These are phyloP conservation scores for Grosmannia clavigera DNA, from an alignment of 2,329 filamentous ascomycete genomes.

Conservation along the genomic window DNA sequence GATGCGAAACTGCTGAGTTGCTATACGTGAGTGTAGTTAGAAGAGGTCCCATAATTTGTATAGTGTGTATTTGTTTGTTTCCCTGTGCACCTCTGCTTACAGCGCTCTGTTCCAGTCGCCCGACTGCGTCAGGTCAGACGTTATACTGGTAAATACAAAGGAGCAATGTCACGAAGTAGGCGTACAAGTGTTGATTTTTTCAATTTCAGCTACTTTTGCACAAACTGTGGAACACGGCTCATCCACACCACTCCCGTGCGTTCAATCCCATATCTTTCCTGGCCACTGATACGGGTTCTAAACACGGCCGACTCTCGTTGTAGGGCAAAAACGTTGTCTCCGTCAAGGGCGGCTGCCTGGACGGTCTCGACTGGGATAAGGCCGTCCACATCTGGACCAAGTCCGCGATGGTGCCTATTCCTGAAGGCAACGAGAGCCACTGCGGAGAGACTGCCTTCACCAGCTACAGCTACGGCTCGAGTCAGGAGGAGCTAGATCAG, in stretches of 20 bases:
- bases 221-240: constrained; percentile 50
- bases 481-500: constrained; percentile 36
- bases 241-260: constrained; percentile 46
- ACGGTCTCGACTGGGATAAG: constrained; percentile 45
- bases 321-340: constrained; percentile 47
- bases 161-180: background rate
- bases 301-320: background rate
- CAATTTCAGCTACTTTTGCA: constrained; percentile 48
- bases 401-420: constrained; percentile 55
- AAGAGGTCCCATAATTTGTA: background rate
- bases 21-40: constrained; percentile 33
- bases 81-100: background rate
- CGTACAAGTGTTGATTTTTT: background rate
- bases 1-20: constrained; percentile 34
- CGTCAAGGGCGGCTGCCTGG: constrained; percentile 55
- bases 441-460: constrained; percentile 37
- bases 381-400: constrained; percentile 59
- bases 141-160: constrained; percentile 39
- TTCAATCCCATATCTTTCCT: background rate
- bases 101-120: constrained; percentile 29
- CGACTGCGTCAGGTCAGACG: constrained; percentile 41
- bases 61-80: background rate
- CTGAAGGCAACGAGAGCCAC: constrained; percentile 46
- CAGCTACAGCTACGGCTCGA: constrained; percentile 31
- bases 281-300: background rate